These are phyloP conservation scores for Emergomyces pasteurianus DNA, from an alignment of 2,329 filamentous ascomycete genomes.

Conservation along the genomic window DNA sequence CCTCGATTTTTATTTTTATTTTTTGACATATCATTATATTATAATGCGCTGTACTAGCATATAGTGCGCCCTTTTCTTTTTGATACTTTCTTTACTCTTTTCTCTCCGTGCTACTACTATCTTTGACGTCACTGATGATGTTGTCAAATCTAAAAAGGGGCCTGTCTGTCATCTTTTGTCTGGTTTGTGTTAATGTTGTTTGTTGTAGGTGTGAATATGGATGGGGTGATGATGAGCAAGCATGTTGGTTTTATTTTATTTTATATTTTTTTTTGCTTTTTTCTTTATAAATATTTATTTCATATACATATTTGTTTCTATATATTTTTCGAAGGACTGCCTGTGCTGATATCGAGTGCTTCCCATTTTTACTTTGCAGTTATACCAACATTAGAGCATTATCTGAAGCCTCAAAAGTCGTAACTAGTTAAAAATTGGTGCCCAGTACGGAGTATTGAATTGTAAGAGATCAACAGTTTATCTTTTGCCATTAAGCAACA, in stretches of 20 bases:
- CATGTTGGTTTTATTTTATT: conserved; percentile 2
- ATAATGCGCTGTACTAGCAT: neutral
- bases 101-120: neutral
- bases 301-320: neutral
- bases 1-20: neutral
- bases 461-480: no score
- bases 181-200: neutral
- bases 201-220: no score
- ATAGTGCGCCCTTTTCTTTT: neutral
- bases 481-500: no score
- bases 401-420: neutral
- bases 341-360: neutral
- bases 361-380: neutral
- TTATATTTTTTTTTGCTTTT: conserved; percentile 1
- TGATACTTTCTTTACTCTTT: neutral
- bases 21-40: neutral
- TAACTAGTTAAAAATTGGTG: neutral
- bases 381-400: neutral
- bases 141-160: neutral
- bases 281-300: neutral
- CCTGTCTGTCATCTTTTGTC: neutral
- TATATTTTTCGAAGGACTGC: neutral
- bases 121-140: neutral
- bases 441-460: no score
- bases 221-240: neutral